Conservation (phyloP, 306 rosid species). For the Inga leiocalycina region DNA sequence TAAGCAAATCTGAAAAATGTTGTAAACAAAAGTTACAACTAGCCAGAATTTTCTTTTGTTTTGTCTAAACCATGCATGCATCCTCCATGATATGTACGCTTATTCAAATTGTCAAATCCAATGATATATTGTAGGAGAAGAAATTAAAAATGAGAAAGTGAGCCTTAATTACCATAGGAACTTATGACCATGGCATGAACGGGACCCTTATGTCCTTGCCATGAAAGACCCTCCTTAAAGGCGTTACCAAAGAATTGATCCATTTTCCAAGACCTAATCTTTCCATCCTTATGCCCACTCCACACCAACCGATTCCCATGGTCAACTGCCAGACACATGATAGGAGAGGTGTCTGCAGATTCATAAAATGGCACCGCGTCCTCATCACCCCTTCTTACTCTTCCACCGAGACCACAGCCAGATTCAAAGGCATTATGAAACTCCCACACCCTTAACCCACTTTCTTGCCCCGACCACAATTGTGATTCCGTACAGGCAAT, state of each 20-base stretch:
- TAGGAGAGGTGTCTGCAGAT: constrained; percentile 70
- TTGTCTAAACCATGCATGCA: no score
- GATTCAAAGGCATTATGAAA: constrained; percentile 57
- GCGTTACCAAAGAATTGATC: constrained; percentile 67
- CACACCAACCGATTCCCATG: constrained; percentile 62
- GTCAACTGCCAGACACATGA: constrained; percentile 67
- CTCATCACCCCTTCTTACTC: constrained; percentile 88
- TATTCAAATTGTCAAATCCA: no score
- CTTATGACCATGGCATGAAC: constrained; percentile 75
- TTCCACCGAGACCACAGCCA: constrained; percentile 73
- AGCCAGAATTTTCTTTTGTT: no score
- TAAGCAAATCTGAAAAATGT: not conserved
- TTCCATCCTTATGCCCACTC: constrained; percentile 98
- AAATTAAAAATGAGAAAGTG: no score
- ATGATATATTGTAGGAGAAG: no score
- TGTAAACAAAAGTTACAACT: not conserved
- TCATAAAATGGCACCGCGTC: constrained; percentile 86
- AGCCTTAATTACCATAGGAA: constrained; percentile 45
- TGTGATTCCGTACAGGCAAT: constrained; percentile 82
- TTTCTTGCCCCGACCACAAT: constrained; percentile 95
- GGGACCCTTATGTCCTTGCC: constrained; percentile 91
- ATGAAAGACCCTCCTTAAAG: constrained; percentile 93
- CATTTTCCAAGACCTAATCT: constrained; percentile 88
- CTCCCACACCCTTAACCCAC: constrained; percentile 87
- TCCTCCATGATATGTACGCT: no score